These are phyloP conservation scores for Crataegus laevigata DNA, from an alignment of 306 rosid species.

Conservation along the genomic window DNA sequence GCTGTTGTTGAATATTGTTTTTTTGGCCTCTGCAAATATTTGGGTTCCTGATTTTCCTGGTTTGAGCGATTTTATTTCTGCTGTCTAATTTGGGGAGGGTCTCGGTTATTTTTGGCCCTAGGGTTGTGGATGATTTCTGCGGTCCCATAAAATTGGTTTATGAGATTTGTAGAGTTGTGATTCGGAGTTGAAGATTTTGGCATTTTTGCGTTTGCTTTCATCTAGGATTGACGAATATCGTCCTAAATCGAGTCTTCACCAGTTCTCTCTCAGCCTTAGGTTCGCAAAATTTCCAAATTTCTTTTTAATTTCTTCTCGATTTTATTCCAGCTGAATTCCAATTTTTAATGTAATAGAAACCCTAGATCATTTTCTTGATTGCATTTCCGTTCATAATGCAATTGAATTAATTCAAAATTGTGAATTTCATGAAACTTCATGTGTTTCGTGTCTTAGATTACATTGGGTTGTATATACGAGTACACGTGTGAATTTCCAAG, in stretches of 20 bases:
- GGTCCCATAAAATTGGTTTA: too few species aligned
- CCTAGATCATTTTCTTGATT: slow-evolving; percentile 34
- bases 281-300: slow-evolving; percentile 9
- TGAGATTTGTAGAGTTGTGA: too few species aligned
- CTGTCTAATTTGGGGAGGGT: too few species aligned
- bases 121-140: too few species aligned
- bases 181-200: too few species aligned
- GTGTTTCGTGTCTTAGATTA: not conserved
- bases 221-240: too few species aligned
- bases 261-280: slow-evolving; percentile 26
- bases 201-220: too few species aligned
- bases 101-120: too few species aligned
- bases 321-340: slow-evolving; percentile 13
- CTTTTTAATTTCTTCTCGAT: not conserved
- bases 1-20: too few species aligned
- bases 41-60: too few species aligned
- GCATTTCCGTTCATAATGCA: not conserved
- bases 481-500: not conserved
- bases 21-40: too few species aligned
- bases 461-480: slow-evolving; percentile 11
- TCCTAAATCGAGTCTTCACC: not conserved
- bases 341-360: slow-evolving; percentile 17
- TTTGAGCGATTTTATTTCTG: too few species aligned
- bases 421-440: not conserved
- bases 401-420: not conserved